A percentile compares a stretch with the other conserved stretches of the same genome.
Conservation (phyloP, 345 rosid genomes). For the Firmiana major region DNA sequence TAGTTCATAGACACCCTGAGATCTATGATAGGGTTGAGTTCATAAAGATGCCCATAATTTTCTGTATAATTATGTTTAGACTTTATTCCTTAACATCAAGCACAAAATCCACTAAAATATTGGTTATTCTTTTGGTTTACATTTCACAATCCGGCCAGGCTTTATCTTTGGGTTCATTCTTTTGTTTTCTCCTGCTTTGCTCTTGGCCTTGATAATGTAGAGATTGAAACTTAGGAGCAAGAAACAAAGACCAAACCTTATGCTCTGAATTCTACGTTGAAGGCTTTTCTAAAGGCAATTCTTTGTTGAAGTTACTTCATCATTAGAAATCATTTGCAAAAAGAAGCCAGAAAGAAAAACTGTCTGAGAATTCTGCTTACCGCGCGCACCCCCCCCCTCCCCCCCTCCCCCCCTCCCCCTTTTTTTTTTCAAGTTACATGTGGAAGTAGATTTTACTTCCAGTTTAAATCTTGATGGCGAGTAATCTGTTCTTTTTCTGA, state of each 20-base stretch:
- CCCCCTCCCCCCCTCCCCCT: too few relatives aligned
- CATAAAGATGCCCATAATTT: neutral
- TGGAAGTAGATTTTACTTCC: neutral
- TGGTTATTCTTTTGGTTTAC: neutral
- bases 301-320: neutral
- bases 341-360: neutral
- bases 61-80: too few relatives aligned
- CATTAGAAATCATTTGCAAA: neutral
- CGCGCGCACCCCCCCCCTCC: too few relatives aligned
- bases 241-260: neutral
- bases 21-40: neutral
- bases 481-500: constrained; percentile 8
- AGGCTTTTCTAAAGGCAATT: neutral
- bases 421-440: neutral
- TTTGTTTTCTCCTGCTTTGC: neutral
- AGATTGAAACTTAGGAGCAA: neutral
- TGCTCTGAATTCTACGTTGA: neutral
- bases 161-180: neutral
- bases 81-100: too few relatives aligned
- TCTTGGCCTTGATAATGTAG: neutral
- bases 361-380: neutral
- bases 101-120: neutral
- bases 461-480: neutral
- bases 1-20: neutral
- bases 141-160: neutral